Base-by-base conservation (phyloP, 345 rosid genomes). In the Nephelium lappaceum region DNA sequence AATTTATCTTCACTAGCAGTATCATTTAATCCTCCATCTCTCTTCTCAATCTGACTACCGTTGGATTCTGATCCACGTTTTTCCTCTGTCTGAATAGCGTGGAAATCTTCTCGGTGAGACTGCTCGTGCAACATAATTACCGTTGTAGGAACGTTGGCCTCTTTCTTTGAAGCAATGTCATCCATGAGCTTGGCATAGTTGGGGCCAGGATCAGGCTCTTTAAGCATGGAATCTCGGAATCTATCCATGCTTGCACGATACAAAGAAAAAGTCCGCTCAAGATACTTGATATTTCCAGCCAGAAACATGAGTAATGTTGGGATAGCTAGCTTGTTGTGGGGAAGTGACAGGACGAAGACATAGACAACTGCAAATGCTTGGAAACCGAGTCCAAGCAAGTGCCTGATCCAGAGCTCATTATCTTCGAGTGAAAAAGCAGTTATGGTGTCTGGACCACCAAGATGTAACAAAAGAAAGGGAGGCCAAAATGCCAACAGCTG, bases 401-500 rank as follows among this genome's bases (percentile, higher is more conserved):
- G 71, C 41, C 78, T 64, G 14, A 64, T n/a, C 69, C 25, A 75
- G 11, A 75, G 21, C 71, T 75, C 78, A 24, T 75, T 74, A 23
- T 75, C 78, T 75, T 75, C 78, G 0, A 76, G 8, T 38, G 79
- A 6, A 41, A 67, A 51, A 8, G 79, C 79, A 8, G 79, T 76
- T 14, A 76, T 67, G 23, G 79, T 67, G 41, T 76, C 79, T 9
- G 79, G 79, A 21, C 79, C 79, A 42, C 66, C 73, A 16, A 53
- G 11, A 3, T 67, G 79, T 47, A 76, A 5, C 14, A 76, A 21
- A 14, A 76, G 58, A n/a, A 76, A 76, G 0, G 79, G 79, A 15
- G 79, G 73, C 79, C 73, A 76, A 67, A 76, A 38, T 53, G 90
- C 91, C 71, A 90, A 24, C 39, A 93, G 86, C n/a, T 85, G 79